A percentile compares a stretch with the other conserved stretches of the same genome.
Conservation (phyloP, 345 rosid species). For the Alliaria petiolata region DNA sequence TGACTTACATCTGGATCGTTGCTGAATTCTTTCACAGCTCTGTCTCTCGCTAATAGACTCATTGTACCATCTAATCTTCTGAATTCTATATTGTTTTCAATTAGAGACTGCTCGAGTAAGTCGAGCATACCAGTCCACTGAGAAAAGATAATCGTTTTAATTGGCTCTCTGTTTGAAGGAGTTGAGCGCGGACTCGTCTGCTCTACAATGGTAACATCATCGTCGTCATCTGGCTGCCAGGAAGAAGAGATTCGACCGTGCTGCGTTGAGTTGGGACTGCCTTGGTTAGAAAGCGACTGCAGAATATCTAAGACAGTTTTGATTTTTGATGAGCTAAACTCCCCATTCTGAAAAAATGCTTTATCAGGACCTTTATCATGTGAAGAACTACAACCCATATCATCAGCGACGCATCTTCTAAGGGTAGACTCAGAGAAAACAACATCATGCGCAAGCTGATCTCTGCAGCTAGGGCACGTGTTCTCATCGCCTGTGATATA, state of each 20-base stretch:
- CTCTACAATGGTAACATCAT: conserved; percentile 37
- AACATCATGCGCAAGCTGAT: conserved; percentile 64
- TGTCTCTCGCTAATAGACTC: conserved; percentile 72
- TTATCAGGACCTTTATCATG: conserved; percentile 37
- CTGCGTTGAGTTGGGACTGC: conserved; percentile 33
- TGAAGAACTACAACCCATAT: conserved; percentile 37
- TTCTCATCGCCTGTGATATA: conserved; percentile 77
- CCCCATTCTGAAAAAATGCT: conserved; percentile 43
- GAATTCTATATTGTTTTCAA: conserved; percentile 43
- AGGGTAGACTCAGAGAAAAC: conserved; percentile 79
- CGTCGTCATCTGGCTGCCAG: conserved; percentile 15
- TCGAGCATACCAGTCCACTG: conserved; percentile 97
- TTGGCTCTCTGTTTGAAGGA: conserved; percentile 39
- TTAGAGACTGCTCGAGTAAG: conserved; percentile 61
- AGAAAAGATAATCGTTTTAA: conserved; percentile 80
- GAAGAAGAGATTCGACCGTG: conserved; percentile 34
- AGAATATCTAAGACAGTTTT: conserved; percentile 68
- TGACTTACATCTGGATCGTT: conserved; percentile 61
- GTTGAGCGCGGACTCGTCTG: conserved; percentile 36
- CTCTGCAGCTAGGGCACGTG: conserved; percentile 67
- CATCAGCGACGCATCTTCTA: conserved; percentile 43
- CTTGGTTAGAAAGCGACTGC: conserved; percentile 38
- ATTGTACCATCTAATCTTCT: conserved; percentile 95
- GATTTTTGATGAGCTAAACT: conserved; percentile 73
- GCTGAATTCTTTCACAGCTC: conserved; percentile 83